Evolutionary conservation across 768 basidiomycete genomes (phyloP).

Genomic region (Gloeophyllum trabeum): DNA sequence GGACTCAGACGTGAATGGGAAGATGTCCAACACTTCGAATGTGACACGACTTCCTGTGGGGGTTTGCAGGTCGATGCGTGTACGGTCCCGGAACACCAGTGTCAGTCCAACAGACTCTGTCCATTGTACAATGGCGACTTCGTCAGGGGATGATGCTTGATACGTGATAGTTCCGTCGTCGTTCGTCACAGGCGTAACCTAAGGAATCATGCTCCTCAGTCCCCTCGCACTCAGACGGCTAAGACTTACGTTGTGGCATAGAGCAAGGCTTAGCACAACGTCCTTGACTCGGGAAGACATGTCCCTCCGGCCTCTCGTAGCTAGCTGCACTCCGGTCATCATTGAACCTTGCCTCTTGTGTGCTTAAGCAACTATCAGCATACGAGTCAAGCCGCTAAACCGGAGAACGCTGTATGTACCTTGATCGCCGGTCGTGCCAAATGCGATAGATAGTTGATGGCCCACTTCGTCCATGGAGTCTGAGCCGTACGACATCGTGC

Average conservation of each 20-base stretch:
- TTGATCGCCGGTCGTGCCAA: slow-evolving; percentile 54
- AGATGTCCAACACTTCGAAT: slow-evolving; percentile 87
- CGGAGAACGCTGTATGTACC: slow-evolving; percentile 23
- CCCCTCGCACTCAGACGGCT: too few species aligned
- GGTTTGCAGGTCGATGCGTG: slow-evolving; percentile 74
- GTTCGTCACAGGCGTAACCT: slow-evolving; percentile 94
- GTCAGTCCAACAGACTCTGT: slow-evolving; percentile 91
- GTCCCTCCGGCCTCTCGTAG: slow-evolving; percentile 79
- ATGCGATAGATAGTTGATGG: slow-evolving; percentile 81
- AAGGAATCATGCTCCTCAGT: too few species aligned
- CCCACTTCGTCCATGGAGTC: slow-evolving; percentile 99
- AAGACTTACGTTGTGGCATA: slow-evolving; percentile 87
- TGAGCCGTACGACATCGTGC: slow-evolving; percentile 91
- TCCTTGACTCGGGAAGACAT: slow-evolving; percentile 92
- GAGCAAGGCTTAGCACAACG: slow-evolving; percentile 83
- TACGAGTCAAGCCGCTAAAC: background rate
- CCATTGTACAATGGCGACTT: slow-evolving; percentile 97
- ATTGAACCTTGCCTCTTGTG: slow-evolving; percentile 45
- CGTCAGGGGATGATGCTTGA: slow-evolving; percentile 97
- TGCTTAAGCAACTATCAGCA: slow-evolving; percentile 9
- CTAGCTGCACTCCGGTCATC: slow-evolving; percentile 72
- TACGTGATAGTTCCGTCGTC: slow-evolving; percentile 94
- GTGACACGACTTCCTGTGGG: slow-evolving; percentile 50
- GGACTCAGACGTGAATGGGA: slow-evolving; percentile 97
- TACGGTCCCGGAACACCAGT: slow-evolving; percentile 82